Conservation (phyloP, 495 filamentous ascomycete species). For the Penicillium riverlandense region DNA sequence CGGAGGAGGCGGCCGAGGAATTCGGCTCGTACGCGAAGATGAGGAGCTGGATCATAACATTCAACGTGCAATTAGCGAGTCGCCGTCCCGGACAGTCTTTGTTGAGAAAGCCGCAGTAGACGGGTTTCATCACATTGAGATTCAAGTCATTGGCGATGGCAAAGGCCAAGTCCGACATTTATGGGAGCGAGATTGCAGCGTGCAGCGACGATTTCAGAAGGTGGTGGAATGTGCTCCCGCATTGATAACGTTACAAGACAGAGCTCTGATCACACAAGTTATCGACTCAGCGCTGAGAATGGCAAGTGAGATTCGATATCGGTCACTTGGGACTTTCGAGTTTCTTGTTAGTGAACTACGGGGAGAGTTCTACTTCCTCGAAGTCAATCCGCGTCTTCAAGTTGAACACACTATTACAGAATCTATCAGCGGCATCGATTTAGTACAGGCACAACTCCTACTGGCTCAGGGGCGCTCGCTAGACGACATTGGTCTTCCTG, state of each 20-base stretch:
- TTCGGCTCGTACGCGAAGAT: conserved; percentile 31
- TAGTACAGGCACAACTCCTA: conserved; percentile 47
- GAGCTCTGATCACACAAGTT: conserved; percentile 27
- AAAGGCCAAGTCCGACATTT: conserved; percentile 41
- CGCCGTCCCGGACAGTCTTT: conserved; percentile 45
- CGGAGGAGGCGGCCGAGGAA: conserved; percentile 46
- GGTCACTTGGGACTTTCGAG: conserved; percentile 52
- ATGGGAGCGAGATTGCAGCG: conserved; percentile 53
- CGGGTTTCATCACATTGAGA: conserved; percentile 49
- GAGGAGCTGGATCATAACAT: conserved; percentile 34
- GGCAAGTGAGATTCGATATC: conserved; percentile 39
- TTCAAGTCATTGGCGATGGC: conserved; percentile 53
- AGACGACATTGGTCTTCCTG: conserved; percentile 28
- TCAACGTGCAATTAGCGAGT: conserved; percentile 38
- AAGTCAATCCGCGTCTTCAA: conserved; percentile 57
- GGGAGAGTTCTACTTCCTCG: conserved; percentile 54
- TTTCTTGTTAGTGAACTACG: conserved; percentile 51
- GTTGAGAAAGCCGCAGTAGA: conserved; percentile 45
- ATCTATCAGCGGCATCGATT: conserved; percentile 46
- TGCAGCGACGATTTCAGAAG: conserved; percentile 51
- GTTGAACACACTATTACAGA: conserved; percentile 51
- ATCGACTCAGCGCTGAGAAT: conserved; percentile 37
- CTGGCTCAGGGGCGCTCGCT: conserved; percentile 46
- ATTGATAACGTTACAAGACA: conserved; percentile 17
- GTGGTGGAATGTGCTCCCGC: conserved; percentile 46